Base-by-base conservation (phyloP, 495 filamentous ascomycete species). In the Aspergillus wentii region DNA sequence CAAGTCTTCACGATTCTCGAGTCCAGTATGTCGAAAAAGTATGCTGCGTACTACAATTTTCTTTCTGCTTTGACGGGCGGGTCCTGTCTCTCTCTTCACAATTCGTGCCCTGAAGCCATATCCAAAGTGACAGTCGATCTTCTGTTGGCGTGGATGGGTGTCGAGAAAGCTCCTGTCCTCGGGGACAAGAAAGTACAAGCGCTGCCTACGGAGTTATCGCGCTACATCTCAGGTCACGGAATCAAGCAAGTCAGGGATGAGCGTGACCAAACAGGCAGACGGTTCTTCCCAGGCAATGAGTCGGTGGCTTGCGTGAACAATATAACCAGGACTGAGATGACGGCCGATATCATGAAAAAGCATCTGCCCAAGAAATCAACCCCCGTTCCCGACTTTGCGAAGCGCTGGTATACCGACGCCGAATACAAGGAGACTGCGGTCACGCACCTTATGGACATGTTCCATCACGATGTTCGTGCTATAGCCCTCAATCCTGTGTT, bases 401-500 rank as follows among this genome's bases (percentile, higher is more conserved):
- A 56, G 38, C 49, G 59, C 8, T 74, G 68, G 44, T 36, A 14
- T 5, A 30, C 21, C 3, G 66, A 74, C 33, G 17, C 39, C 0
- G 13, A 17, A 10, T 74, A 71, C 46, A 55, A 49, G n/a, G 36
- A 35, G 0, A 22, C 59, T 11, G 68, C 58, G 0, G 37, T 59
- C 4, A 31, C 45, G 11, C 55, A 68, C 16, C 41, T 73, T 5
- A 43, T 34, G 17, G 50, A 50, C 16, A 63, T 71, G 33, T 69
- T 73, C 28, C 31, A 59, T 2, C 39, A 55, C 3, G 57, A 70
- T 33, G 51, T 73, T 13, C 27, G 43, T 1, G 50, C 64, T 3
- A 64, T 73, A 2, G 44, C 69, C 3, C 44, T 69, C 21, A 73
- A 73, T 30, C 68, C 69, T 10, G 62, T 71, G 0, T 73, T 73